Evolutionary conservation across 805 yeast species (phyloP).

Genomic region (Metschnikowia aberdeeniae): DNA sequence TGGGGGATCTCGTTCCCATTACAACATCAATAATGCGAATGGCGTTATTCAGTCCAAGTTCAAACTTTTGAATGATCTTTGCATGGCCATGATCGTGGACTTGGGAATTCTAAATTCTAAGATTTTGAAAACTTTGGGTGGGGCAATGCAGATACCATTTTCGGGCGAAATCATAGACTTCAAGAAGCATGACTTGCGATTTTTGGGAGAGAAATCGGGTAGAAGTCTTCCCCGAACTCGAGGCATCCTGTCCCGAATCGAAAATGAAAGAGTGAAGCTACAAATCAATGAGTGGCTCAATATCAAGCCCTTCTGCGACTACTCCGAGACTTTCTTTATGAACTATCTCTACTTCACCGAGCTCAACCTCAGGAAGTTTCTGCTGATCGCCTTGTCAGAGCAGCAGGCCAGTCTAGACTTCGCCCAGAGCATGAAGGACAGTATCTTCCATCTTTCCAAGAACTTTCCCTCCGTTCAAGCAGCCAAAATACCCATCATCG

Average conservation of each 20-base stretch:
- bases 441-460: conserved; percentile 20
- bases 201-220: conserved; percentile 7
- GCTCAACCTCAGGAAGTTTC: conserved; percentile 5
- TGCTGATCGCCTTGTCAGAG: conserved; percentile 10
- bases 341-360: conserved; percentile 12
- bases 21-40: conserved; percentile 4
- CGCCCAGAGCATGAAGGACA: conserved; percentile 19
- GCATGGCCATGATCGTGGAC: conserved; percentile 6
- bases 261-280: conserved; percentile 11
- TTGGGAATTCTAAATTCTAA: conserved; percentile 1
- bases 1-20: conserved; percentile 7
- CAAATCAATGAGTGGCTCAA: conserved; percentile 38
- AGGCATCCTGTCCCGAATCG: conserved; percentile 1
- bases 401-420: conserved; percentile 19
- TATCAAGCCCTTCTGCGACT: conserved; percentile 32
- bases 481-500: conserved; percentile 12
- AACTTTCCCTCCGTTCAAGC: conserved; percentile 16
- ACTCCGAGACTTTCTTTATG: conserved; percentile 20
- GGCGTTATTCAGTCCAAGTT: conserved; percentile 5
- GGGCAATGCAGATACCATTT: conserved; percentile 8
- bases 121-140: neutral
- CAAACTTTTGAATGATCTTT: conserved; percentile 5
- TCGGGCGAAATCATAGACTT: conserved; percentile 35
- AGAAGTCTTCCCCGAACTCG: neutral
- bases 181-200: conserved; percentile 33